phyloP scores from a whole-genome alignment of 2,329 filamentous ascomycete species.

The Diaporthe amygdali region DNA sequence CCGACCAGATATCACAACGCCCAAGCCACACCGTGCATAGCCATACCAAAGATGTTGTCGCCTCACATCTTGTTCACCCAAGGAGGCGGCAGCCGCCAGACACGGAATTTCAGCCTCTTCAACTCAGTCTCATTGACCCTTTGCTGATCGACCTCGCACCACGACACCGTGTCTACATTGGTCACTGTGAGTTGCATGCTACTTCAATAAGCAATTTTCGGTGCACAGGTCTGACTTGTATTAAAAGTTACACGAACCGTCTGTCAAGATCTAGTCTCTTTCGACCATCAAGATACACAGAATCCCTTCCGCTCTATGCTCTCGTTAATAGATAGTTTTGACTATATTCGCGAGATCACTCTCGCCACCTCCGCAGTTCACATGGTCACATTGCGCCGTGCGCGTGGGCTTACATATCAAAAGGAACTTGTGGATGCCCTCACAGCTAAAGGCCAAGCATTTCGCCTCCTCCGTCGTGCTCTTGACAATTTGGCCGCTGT shows the following conservation, averaged over 20 bases:
- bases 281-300: slow-evolving; percentile 43
- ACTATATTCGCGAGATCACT: slow-evolving; percentile 51
- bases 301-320: slow-evolving; percentile 55
- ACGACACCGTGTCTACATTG: slow-evolving; percentile 51
- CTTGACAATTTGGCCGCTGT: slow-evolving; percentile 43
- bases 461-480: slow-evolving; percentile 46
- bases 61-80: not conserved
- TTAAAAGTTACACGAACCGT: slow-evolving; percentile 51
- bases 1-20: slow-evolving; percentile 25
- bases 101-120: not conserved
- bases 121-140: slow-evolving; percentile 48
- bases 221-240: not conserved
- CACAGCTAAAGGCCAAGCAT: slow-evolving; percentile 50
- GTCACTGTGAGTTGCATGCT: slow-evolving; percentile 50
- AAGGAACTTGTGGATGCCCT: slow-evolving; percentile 48
- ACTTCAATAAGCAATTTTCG: not conserved
- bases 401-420: slow-evolving; percentile 32
- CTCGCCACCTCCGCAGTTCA: slow-evolving; percentile 55
- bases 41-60: not conserved
- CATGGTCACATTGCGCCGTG: slow-evolving; percentile 48
- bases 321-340: slow-evolving; percentile 45
- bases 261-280: slow-evolving; percentile 57
- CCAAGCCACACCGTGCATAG: not conserved
- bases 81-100: not conserved
- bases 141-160: slow-evolving; percentile 58